Base-by-base conservation (phyloP, 257 asterid genomes). In the Przewalskia tangutica region DNA sequence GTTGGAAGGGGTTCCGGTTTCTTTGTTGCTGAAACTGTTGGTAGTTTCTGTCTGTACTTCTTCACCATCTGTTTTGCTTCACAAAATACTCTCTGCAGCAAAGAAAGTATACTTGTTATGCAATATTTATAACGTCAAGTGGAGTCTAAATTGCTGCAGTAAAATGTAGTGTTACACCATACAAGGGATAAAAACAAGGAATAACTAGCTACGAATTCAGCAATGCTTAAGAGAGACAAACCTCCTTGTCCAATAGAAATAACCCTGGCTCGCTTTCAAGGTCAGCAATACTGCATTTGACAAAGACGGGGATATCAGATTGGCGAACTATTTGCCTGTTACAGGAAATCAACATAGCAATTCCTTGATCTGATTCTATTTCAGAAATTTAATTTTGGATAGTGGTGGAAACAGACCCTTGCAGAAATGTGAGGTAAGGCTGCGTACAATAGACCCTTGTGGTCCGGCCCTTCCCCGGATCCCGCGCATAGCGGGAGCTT, bases 191-290 rank as follows among this genome's bases (percentile, higher is more conserved):
- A 34, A 68, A 68, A 55, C 77, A 40, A 68, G 36, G 18, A 40
- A n/a, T 16, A 68, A 68, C 77, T 17, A 68, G 77, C 36, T 9
- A 10, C n/a, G 77, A 68, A 27, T 27, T 68, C 34, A 40, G 55
- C 32, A 71, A 44, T 44, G 9, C n/a, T 40, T 8, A 68, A 0
- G 58, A 6, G 79, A 23, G 53, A 70, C 80, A 65, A 88, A 93
- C 97, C 99, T 92, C 93, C 86, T 93, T 94, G 89, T 91, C 84
- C 7, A 91, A 84, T 86, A 90, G 81, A 89, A 96, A 90, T 84
- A 96, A 84, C 65, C 98, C 98, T 0, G 98, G 97, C 90, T 91
- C 95, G 50, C 97, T 94, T 89, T 96, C 99, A 38, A 96, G 97
- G 53, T 91, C 98, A 2, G 92, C 91, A 71, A 90, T 94, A 84